Conservation (phyloP, 2,329 filamentous ascomycete genomes). For the Diaporthe helianthi region DNA sequence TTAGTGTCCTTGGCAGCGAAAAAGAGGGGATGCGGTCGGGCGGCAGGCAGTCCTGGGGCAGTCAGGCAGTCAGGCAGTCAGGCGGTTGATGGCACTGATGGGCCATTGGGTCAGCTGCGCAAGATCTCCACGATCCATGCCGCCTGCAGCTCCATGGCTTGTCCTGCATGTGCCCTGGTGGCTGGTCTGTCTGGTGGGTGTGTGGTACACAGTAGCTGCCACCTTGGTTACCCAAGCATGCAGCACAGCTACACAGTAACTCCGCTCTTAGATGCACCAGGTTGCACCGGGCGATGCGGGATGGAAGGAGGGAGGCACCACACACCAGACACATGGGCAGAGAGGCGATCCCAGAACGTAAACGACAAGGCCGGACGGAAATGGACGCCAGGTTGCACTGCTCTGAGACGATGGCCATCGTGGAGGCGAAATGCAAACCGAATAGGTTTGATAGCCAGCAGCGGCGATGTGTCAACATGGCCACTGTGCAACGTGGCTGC, state of each 20-base stretch:
- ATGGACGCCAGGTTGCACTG: constrained; percentile 22
- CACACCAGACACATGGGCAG: constrained; percentile 6
- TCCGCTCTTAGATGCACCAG: constrained; percentile 26
- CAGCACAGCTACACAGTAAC: constrained; percentile 7
- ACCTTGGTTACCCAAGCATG: no score
- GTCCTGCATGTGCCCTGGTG: constrained; percentile 31
- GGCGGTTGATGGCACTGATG: constrained; percentile 28
- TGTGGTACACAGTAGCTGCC: neutral
- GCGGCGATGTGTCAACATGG: constrained; percentile 22
- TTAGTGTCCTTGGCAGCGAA: constrained; percentile 18
- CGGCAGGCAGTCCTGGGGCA: constrained; percentile 14
- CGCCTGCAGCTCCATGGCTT: constrained; percentile 30
- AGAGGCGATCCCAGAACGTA: constrained; percentile 3
- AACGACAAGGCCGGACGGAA: constrained; percentile 1
- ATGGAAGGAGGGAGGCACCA: neutral
- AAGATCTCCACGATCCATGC: constrained; percentile 30
- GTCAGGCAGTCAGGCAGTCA: no score
- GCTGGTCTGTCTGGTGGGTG: neutral
- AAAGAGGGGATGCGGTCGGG: constrained; percentile 11
- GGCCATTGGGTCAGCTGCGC: constrained; percentile 32
- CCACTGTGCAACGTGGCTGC: constrained; percentile 23
- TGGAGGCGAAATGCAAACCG: constrained; percentile 26
- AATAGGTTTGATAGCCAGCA: constrained; percentile 7
- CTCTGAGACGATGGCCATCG: constrained; percentile 21
- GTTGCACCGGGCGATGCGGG: constrained; percentile 15